phyloP scores from a whole-genome alignment of 1,139 yeast species.

The Arxiozyma telluris region DNA sequence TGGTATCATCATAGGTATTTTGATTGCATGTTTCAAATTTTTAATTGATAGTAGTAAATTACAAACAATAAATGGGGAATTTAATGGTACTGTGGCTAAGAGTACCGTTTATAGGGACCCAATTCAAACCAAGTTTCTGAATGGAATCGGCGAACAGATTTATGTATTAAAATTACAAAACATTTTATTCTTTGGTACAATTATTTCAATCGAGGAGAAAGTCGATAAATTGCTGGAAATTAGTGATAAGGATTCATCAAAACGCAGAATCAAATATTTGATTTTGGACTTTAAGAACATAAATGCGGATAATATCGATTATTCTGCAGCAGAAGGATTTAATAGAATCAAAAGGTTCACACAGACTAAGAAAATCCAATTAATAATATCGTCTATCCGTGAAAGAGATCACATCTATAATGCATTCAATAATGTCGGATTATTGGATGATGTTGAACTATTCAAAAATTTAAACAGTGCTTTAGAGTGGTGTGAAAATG shows the following conservation, averaged over 20 bases:
- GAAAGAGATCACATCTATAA: constrained; percentile 51
- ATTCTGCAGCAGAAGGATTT: constrained; percentile 94
- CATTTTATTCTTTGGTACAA: constrained; percentile 85
- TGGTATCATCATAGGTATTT: constrained; percentile 84
- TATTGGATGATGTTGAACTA: constrained; percentile 44
- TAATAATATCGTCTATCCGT: constrained; percentile 73
- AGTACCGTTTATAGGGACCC: constrained; percentile 92
- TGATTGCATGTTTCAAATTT: constrained; percentile 85
- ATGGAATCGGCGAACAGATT: constrained; percentile 83
- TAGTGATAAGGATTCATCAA: constrained; percentile 41
- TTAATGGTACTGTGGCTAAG: constrained; percentile 81
- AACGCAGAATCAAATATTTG: constrained; percentile 50
- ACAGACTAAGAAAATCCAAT: constrained; percentile 57
- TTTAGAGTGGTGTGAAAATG: constrained; percentile 94
- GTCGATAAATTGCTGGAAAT: constrained; percentile 51
- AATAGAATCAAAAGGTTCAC: constrained; percentile 75
- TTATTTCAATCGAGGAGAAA: constrained; percentile 77
- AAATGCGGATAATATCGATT: constrained; percentile 61
- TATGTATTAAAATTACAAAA: constrained; percentile 83
- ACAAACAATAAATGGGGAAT: constrained; percentile 73
- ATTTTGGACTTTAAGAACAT: constrained; percentile 82
- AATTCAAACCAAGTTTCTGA: constrained; percentile 75
- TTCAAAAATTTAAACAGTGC: constrained; percentile 67
- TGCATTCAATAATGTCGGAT: constrained; percentile 63
- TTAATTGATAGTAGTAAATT: constrained; percentile 83